Evolutionary conservation across 2,329 filamentous ascomycete genomes (phyloP).

Genomic region (Venturia asperata): DNA sequence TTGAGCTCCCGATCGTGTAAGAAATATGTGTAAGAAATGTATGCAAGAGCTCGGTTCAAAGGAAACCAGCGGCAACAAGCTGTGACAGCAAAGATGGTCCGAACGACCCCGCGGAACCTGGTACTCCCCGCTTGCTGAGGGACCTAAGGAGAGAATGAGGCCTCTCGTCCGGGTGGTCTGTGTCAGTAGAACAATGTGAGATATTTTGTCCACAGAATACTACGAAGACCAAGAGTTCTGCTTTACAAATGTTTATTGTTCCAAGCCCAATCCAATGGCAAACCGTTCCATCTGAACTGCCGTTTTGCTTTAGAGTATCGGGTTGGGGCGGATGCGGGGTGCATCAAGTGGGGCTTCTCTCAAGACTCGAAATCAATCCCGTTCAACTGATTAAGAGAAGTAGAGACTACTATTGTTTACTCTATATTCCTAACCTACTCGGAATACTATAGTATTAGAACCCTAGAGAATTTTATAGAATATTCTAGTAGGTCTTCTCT

Average conservation of each 20-base stretch:
- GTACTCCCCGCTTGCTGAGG: too few relatives aligned
- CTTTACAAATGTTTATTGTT: neutral
- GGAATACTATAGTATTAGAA: too few relatives aligned
- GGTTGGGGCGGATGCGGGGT: neutral
- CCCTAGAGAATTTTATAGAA: too few relatives aligned
- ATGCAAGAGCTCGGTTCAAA: slow-evolving; percentile 7
- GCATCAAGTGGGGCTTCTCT: neutral
- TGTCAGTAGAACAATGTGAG: neutral
- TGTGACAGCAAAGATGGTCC: slow-evolving; percentile 5
- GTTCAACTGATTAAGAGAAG: neutral
- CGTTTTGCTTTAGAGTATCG: neutral
- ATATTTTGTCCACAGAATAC: neutral
- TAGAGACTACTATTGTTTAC: too few relatives aligned
- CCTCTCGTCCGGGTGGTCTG: too few relatives aligned
- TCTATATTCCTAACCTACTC: too few relatives aligned
- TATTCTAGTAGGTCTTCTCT: too few relatives aligned
- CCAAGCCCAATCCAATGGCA: neutral
- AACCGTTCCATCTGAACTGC: neutral
- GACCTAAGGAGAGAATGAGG: too few relatives aligned
- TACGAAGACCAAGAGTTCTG: neutral
- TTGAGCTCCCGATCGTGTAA: neutral
- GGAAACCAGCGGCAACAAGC: neutral
- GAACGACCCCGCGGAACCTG: neutral
- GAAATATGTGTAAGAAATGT: neutral
- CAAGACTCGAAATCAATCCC: neutral